phyloP scores from a whole-genome alignment of 495 filamentous ascomycete species.

The Clavariopsis aquatica region DNA sequence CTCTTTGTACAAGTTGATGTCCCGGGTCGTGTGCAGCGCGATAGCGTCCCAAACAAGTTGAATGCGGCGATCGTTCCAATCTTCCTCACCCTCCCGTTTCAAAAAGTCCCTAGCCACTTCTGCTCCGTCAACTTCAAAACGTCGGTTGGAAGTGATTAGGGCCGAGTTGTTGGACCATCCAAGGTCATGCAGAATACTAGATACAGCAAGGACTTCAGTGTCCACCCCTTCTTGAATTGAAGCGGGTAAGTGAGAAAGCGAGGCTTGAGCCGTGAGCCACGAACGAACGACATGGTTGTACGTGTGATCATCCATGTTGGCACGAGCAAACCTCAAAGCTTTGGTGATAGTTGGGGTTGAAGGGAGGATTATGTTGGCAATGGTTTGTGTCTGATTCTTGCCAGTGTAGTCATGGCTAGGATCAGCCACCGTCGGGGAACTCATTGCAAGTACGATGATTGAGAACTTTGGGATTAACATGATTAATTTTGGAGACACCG shows the following conservation, averaged over 20 bases:
- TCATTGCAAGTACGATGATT: no score
- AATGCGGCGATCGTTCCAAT: constrained; percentile 46
- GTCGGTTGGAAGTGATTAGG: constrained; percentile 42
- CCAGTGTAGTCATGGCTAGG: no score
- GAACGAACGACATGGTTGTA: constrained; percentile 38
- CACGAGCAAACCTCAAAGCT: constrained; percentile 16
- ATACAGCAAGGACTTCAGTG: constrained; percentile 43
- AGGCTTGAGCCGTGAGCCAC: constrained; percentile 20
- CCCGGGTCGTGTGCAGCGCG: constrained; percentile 47
- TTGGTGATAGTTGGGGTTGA: constrained; percentile 28
- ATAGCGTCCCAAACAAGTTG: constrained; percentile 51
- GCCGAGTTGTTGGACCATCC: no score
- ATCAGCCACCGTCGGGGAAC: no score
- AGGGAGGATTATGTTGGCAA: constrained; percentile 25
- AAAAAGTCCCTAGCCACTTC: constrained; percentile 34
- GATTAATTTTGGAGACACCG: no score
- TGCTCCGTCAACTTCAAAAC: constrained; percentile 7
- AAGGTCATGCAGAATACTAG: constrained; percentile 46
- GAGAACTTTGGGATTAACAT: no score
- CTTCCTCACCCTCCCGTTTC: constrained; percentile 31
- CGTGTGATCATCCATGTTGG: constrained; percentile 4
- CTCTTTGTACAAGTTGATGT: constrained; percentile 48
- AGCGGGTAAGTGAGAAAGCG: constrained; percentile 16
- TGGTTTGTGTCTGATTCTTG: no score
- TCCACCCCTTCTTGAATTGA: constrained; percentile 20